Percentiles rank a stretch among this genome's conserved stretches.
Evolutionary conservation across 2,329 filamentous ascomycete species (phyloP).

Genomic region (Exophiala phaeomuriformis): DNA sequence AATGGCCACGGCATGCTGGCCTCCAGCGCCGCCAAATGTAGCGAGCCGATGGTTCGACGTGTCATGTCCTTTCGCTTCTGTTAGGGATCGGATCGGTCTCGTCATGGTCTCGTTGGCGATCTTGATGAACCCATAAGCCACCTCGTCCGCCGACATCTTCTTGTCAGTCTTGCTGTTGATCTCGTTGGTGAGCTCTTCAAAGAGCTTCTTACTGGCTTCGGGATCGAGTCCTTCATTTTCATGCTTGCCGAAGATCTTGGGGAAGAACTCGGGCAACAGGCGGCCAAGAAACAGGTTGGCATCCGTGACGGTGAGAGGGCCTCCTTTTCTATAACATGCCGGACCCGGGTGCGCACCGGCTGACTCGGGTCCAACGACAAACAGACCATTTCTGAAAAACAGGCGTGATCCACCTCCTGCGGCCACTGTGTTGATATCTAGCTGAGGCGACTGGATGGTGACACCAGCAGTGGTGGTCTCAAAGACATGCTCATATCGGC

Average conservation of each 20-base stretch:
- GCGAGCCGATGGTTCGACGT: constrained; percentile 84
- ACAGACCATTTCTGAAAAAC: constrained; percentile 83
- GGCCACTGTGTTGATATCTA: constrained; percentile 92
- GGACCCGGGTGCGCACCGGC: constrained; percentile 86
- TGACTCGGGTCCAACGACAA: constrained; percentile 86
- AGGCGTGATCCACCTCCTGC: constrained; percentile 65
- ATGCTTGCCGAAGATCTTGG: constrained; percentile 87
- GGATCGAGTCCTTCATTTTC: constrained; percentile 76
- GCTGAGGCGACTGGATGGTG: constrained; percentile 82
- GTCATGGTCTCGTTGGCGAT: constrained; percentile 92
- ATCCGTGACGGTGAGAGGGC: constrained; percentile 83
- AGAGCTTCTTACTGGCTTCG: constrained; percentile 65
- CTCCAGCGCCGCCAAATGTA: constrained; percentile 85
- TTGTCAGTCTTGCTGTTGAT: constrained; percentile 63
- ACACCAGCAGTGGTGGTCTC: constrained; percentile 93
- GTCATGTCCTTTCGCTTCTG: constrained; percentile 86
- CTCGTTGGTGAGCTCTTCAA: constrained; percentile 66
- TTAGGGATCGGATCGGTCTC: constrained; percentile 79
- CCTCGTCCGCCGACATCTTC: constrained; percentile 70
- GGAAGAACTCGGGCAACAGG: constrained; percentile 85
- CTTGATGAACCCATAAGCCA: constrained; percentile 86
- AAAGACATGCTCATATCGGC: constrained; percentile 86
- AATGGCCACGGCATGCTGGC: constrained; percentile 87
- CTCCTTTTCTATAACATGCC: constrained; percentile 86
- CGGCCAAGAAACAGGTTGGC: constrained; percentile 84